These are phyloP conservation scores for Grifola frondosa DNA, from an alignment of 1,284 basidiomycete genomes.

Conservation along the genomic window DNA sequence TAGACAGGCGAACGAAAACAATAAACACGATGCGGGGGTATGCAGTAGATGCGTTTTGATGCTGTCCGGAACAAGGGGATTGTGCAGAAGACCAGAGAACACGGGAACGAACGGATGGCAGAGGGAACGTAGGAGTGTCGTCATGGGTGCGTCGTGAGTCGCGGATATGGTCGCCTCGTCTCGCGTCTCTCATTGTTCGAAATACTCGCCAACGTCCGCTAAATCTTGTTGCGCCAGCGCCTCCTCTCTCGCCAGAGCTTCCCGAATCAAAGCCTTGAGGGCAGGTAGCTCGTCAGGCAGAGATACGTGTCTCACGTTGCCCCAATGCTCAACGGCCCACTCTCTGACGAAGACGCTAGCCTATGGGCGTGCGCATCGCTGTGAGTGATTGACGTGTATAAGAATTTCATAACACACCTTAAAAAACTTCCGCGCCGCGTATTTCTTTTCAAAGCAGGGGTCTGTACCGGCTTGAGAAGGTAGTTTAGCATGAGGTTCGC, in stretches of 20 bases:
- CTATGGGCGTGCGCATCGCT: too few species aligned
- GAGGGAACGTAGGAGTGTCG: constrained; percentile 1
- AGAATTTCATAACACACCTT: constrained; percentile 53
- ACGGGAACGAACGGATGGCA: background rate
- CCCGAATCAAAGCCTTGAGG: constrained; percentile 52
- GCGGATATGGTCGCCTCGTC: background rate
- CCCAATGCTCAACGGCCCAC: constrained; percentile 66
- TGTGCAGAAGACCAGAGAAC: background rate
- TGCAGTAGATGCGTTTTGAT: constrained; percentile 17
- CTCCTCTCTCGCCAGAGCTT: constrained; percentile 34
- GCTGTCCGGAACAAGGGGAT: constrained; percentile 3
- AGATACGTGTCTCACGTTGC: constrained; percentile 51
- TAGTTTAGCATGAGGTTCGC: constrained; percentile 96
- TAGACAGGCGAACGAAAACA: constrained; percentile 9
- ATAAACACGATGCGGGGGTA: constrained; percentile 15
- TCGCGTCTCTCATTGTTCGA: constrained; percentile 7
- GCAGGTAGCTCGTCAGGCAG: constrained; percentile 50
- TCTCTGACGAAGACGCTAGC: constrained; percentile 59
- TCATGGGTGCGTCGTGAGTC: background rate
- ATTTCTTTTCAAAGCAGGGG: constrained; percentile 82
- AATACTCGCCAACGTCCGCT: constrained; percentile 16
- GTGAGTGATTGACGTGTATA: background rate
- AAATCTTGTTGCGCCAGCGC: constrained; percentile 18
- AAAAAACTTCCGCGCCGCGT: constrained; percentile 82
- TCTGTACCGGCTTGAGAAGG: constrained; percentile 72